Evolutionary conservation across 352 stramenopile species (phyloP), one percentile per base, ranked within the genome.

Genomic region (Phytophthora agathidicida): DNA sequence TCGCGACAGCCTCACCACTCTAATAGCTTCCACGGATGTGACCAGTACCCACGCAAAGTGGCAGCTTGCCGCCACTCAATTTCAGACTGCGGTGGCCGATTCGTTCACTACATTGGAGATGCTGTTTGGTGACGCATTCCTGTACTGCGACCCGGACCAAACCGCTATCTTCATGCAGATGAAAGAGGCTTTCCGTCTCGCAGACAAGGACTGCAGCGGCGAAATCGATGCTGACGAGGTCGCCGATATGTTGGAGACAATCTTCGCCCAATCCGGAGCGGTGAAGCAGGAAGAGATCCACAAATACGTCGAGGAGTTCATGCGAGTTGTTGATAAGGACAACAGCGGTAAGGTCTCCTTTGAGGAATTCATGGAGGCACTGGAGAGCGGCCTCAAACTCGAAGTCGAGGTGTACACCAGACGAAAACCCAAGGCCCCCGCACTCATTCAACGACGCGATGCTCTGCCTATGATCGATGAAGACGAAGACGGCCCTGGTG

Each of bases 131-230:
- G 80, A 90, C n/a, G 60, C 75, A 7, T 92, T 92, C 35, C 32
- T 88, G 43, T 92, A 92, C 62, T 75, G 78, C 0, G 83, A 92
- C 17, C 73, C 80, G 9, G 83, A 92, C 32, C 80, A 92, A 43
- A 92, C 83, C 0, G 83, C 83, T 11, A 68, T 92, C 42, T 92
- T 92, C 41, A 88, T 92, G 83, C 83, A 92, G 48, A 92, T 92
- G 74, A 92, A 92, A 28, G 83, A 92, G 39, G 83, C 83, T 0
- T 92, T 92, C 58, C 78, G 83, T 16, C 61, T 89, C 5, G 83
- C 76, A 2, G 83, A 92, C 51, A 86, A 75, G 33, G 83, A 92
- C 39, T 86, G 83, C 49, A 89, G 79, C 20, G 83, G 83, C 3
- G 83, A 90, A 46, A 92, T 92, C 51, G 83, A 92, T n/a, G 77